A percentile compares a stretch with the other conserved stretches of the same genome.
These are phyloP conservation scores for Rhodomyrtus psidioides DNA, from an alignment of 441 rosid genomes.

Conservation along the genomic window DNA sequence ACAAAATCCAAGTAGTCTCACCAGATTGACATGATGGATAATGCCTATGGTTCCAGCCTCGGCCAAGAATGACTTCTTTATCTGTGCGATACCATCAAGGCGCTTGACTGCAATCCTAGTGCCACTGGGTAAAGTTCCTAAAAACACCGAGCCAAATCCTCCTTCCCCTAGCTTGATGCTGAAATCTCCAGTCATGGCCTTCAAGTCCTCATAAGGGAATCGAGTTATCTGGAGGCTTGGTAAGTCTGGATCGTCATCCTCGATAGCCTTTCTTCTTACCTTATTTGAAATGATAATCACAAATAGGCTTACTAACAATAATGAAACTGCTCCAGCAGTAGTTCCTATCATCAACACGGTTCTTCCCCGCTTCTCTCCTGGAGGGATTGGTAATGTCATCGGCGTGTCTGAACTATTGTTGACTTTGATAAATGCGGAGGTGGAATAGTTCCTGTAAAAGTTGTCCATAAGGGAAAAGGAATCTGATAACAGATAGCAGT, in stretches of 20 bases:
- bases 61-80: background rate
- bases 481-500: background rate
- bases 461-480: background rate
- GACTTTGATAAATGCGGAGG: background rate
- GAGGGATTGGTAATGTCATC: accelerated
- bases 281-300: background rate
- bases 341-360: accelerated
- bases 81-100: background rate
- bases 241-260: background rate
- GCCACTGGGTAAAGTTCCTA: background rate
- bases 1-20: background rate
- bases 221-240: conserved; percentile 8
- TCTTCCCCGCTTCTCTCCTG: background rate
- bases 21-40: background rate
- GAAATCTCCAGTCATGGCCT: background rate
- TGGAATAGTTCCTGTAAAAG: accelerated
- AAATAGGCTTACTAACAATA: accelerated
- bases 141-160: background rate
- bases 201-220: background rate
- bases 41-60: background rate
- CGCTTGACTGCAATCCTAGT: background rate
- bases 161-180: background rate
- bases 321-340: accelerated
- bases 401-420: accelerated
- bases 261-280: accelerated